These are phyloP conservation scores for Tetrahymena borealis DNA, from an alignment of 73 alveolate genomes.

Conservation along the genomic window DNA sequence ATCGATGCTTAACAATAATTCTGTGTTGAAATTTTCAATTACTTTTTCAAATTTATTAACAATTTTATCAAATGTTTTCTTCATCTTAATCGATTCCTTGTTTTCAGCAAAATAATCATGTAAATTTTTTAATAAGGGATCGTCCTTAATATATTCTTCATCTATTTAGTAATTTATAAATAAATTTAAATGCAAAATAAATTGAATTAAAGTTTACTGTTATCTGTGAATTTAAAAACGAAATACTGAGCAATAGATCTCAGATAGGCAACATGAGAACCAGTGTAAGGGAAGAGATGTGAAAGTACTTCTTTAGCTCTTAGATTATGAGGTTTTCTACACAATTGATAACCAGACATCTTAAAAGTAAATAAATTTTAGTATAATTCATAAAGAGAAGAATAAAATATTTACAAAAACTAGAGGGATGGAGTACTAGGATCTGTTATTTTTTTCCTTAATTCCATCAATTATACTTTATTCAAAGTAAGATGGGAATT, in stretches of 20 bases:
- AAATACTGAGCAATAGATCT: not conserved
- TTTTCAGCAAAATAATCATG: slow-evolving; percentile 11
- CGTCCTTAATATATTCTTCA: not conserved
- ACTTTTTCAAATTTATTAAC: slow-evolving; percentile 25
- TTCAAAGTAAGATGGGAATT: not conserved
- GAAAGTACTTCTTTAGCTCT: not conserved
- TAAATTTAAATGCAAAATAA: slow-evolving; percentile 2
- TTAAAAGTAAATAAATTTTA: not conserved
- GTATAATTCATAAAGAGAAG: not conserved
- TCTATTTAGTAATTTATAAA: not conserved
- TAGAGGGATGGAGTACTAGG: not conserved
- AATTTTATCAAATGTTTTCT: slow-evolving; percentile 13
- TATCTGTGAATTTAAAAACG: not conserved
- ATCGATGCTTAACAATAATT: not conserved
- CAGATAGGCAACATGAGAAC: not conserved
- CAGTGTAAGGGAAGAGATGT: not conserved
- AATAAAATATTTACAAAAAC: not conserved
- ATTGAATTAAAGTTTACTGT: not conserved
- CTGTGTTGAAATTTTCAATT: not conserved
- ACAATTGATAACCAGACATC: not conserved
- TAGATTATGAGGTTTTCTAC: not conserved
- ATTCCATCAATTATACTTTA: not conserved
- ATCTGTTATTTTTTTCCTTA: not conserved
- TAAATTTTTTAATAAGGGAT: not conserved
- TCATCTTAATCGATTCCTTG: slow-evolving; percentile 25